These are phyloP conservation scores for Peltaster fructicola DNA, from an alignment of 2,329 filamentous ascomycete species.

Conservation along the genomic window DNA sequence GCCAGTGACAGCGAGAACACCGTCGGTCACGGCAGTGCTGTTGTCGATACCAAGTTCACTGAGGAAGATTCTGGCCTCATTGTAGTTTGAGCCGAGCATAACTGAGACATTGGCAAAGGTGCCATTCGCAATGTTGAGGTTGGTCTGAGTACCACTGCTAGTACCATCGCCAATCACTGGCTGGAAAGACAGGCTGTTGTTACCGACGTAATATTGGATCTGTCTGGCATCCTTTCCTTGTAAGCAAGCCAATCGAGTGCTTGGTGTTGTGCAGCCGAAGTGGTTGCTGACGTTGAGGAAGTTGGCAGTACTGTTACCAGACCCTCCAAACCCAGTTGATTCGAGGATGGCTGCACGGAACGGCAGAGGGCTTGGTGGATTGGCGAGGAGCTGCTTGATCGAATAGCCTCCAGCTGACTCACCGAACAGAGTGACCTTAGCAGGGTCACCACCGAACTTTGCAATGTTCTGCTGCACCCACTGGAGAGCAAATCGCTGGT, in stretches of 20 bases:
- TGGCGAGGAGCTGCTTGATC: constrained; percentile 1
- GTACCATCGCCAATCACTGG: too few relatives aligned
- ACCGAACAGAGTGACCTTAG: constrained; percentile 20
- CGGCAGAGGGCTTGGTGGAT: constrained; percentile 1
- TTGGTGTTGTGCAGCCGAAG: constrained; percentile 5
- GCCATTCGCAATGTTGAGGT: too few relatives aligned
- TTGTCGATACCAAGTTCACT: too few relatives aligned
- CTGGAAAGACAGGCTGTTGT: constrained; percentile 6
- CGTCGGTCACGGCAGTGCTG: too few relatives aligned
- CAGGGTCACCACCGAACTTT: constrained; percentile 41
- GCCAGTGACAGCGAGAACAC: too few relatives aligned
- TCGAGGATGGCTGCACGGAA: constrained; percentile 2
- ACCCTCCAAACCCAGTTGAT: too few relatives aligned
- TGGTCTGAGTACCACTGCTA: too few relatives aligned
- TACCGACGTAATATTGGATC: constrained; percentile 4
- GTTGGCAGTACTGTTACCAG: constrained; percentile 4
- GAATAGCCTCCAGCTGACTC: constrained; percentile 8
- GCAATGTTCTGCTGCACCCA: constrained; percentile 46
- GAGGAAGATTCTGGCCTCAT: too few relatives aligned
- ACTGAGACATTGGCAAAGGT: too few relatives aligned
- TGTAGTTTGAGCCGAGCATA: too few relatives aligned
- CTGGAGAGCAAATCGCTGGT: constrained; percentile 39
- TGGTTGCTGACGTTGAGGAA: constrained; percentile 6
- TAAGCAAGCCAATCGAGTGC: constrained; percentile 4
- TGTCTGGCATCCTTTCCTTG: constrained; percentile 6